Base-by-base conservation (phyloP, 768 basidiomycete species). In the Polyporus arcularius region DNA sequence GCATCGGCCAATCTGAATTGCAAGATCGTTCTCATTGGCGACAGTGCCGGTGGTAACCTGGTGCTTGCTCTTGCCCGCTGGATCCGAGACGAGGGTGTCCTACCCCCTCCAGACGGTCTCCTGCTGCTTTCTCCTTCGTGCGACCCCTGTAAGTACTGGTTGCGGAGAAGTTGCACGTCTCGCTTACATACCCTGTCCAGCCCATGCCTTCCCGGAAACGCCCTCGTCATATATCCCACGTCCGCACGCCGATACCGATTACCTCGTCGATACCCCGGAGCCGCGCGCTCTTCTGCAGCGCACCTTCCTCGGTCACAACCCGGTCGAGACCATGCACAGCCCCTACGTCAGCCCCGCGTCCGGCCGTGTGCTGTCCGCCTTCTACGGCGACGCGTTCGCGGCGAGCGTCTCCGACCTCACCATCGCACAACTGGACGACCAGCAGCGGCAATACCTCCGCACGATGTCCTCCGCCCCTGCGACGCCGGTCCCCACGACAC, bases 31-130 rank as follows among this genome's bases (percentile, higher is more conserved):
- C 74, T 84, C 46, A 77, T 82, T 39, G 83, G 82, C n/a, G 83
- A 83, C 60, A 81, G 80, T 60, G 80, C 83, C 0, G 83, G 83
- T 12, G 82, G 83, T 6, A 83, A 83, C 61, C 73, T 84, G 1
- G 81, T 79, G 1, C 75, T 84, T 9, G 78, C 81, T 11, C 74
- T 83, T 3, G 73, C 81, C 7, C 77, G 82, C 42, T 84, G 82
- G 82, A 70, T 84, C n/a, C 72, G 82, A 31, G 82, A 83, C 57
- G 80, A 84, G 65, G 76, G 74, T 9, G 64, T 74, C 14, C 68
- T 84, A 0, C 79, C 78, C 6, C 70, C 73, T 40, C 82, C 82
- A 0, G 72, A 80, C 55, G 82, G 78, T 2, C 68, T 84, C 21
- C 69, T 83, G 4, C 69, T 83, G 6, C 73, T 83, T 15, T 83